phyloP scores from a whole-genome alignment of 768 basidiomycete species.

The Suillus placidus region DNA sequence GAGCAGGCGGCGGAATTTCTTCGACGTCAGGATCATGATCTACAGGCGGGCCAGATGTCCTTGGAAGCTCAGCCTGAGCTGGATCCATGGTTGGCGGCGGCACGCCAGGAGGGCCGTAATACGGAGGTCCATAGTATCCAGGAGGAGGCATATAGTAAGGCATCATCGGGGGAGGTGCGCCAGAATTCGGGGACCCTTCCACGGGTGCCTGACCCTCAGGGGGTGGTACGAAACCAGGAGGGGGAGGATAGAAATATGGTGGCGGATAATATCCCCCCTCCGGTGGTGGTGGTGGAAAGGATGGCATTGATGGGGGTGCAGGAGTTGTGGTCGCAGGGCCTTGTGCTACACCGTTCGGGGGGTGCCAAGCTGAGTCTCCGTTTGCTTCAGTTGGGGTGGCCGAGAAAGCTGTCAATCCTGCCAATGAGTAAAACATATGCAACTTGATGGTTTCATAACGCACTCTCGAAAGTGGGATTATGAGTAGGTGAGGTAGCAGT shows the following conservation, averaged over 20 bases:
- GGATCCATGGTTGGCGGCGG: slow-evolving; percentile 37
- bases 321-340: slow-evolving; percentile 18
- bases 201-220: slow-evolving; percentile 38
- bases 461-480: background rate
- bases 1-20: slow-evolving; percentile 22
- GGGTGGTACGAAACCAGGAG: slow-evolving; percentile 43
- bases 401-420: slow-evolving; percentile 20
- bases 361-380: slow-evolving; percentile 39
- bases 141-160: slow-evolving; percentile 43
- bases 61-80: slow-evolving; percentile 23
- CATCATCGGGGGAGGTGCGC: slow-evolving; percentile 32
- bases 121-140: slow-evolving; percentile 39
- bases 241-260: slow-evolving; percentile 45
- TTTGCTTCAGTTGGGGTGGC: slow-evolving; percentile 12
- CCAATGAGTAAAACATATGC: slow-evolving; percentile 8
- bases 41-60: slow-evolving; percentile 23
- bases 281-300: slow-evolving; percentile 35
- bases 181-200: slow-evolving; percentile 36
- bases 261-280: slow-evolving; percentile 41
- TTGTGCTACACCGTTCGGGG: slow-evolving; percentile 24
- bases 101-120: slow-evolving; percentile 32
- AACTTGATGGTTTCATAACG: background rate
- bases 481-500: slow-evolving; percentile 24
- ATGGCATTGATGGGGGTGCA: slow-evolving; percentile 25
- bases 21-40: slow-evolving; percentile 14